Conservation (phyloP, 495 filamentous ascomycete genomes). For the Neurospora sp. region DNA sequence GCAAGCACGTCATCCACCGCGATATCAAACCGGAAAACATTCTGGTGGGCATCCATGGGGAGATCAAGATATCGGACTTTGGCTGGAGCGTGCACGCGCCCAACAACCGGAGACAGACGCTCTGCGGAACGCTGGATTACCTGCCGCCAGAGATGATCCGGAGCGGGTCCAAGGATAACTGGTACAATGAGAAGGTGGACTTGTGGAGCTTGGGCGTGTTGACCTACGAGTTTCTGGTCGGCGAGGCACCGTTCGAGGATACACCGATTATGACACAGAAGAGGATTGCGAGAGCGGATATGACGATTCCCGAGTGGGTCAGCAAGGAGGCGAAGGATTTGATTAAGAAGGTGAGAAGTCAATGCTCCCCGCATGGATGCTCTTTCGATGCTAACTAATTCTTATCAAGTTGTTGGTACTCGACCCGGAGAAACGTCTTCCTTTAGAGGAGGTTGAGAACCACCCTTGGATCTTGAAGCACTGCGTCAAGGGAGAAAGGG, state of each 20-base stretch:
- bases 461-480: constrained; percentile 98
- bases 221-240: constrained; percentile 93
- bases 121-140: constrained; percentile 97
- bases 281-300: constrained; percentile 80
- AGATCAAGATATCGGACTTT: constrained; percentile 98
- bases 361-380: not conserved
- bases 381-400: not conserved
- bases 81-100: constrained; percentile 98
- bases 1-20: constrained; percentile 96
- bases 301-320: constrained; percentile 84
- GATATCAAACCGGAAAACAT: constrained; percentile 99
- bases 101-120: constrained; percentile 84
- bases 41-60: constrained; percentile 89
- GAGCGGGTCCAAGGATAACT: constrained; percentile 67
- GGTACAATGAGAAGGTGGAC: constrained; percentile 90
- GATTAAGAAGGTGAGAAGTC: constrained; percentile 66
- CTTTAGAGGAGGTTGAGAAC: constrained; percentile 76
- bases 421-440: constrained; percentile 86
- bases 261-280: constrained; percentile 90
- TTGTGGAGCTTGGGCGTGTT: constrained; percentile 91
- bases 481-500: constrained; percentile 69
- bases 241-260: constrained; percentile 95
- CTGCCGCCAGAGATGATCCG: constrained; percentile 96
- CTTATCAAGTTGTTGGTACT: constrained; percentile 67
- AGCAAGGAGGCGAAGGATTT: constrained; percentile 85